phyloP scores from a whole-genome alignment of 78 protist genomes.

The Capsaspora owczarzaki region DNA sequence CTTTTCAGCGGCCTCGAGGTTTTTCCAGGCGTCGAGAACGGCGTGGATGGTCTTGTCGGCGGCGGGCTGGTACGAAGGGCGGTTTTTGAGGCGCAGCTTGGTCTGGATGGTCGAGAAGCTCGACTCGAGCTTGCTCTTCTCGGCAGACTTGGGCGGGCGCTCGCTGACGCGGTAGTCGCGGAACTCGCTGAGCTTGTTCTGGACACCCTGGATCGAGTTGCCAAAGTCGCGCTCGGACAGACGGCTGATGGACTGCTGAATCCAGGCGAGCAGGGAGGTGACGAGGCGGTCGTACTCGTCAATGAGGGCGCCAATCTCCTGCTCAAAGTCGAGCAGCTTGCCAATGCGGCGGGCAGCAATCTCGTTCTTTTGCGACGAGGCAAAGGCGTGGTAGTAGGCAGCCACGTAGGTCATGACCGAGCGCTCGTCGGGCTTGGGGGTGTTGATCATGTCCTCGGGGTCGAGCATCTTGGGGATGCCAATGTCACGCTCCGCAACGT shows the following conservation, averaged over 20 bases:
- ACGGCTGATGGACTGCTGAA: neutral
- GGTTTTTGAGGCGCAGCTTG: constrained; percentile 7
- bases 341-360: constrained; percentile 23
- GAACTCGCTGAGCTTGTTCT: neutral
- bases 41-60: constrained; percentile 7
- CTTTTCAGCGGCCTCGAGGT: constrained; percentile 18
- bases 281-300: constrained; percentile 5
- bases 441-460: constrained; percentile 28
- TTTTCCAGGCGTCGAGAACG: constrained; percentile 20
- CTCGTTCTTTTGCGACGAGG: constrained; percentile 17
- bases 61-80: constrained; percentile 23
- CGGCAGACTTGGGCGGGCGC: constrained; percentile 23
- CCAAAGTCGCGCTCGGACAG: neutral
- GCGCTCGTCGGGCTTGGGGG: constrained; percentile 53
- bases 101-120: constrained; percentile 12
- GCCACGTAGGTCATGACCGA: constrained; percentile 64
- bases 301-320: neutral
- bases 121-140: constrained; percentile 19
- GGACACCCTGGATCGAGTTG: neutral
- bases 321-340: constrained; percentile 4
- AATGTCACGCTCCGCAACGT: constrained; percentile 44
- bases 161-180: neutral
- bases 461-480: constrained; percentile 25
- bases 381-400: constrained; percentile 43
- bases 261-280: constrained; percentile 16